These are phyloP conservation scores for Neofusicoccum sp. DNA, from an alignment of 2,329 filamentous ascomycete species.

Conservation along the genomic window DNA sequence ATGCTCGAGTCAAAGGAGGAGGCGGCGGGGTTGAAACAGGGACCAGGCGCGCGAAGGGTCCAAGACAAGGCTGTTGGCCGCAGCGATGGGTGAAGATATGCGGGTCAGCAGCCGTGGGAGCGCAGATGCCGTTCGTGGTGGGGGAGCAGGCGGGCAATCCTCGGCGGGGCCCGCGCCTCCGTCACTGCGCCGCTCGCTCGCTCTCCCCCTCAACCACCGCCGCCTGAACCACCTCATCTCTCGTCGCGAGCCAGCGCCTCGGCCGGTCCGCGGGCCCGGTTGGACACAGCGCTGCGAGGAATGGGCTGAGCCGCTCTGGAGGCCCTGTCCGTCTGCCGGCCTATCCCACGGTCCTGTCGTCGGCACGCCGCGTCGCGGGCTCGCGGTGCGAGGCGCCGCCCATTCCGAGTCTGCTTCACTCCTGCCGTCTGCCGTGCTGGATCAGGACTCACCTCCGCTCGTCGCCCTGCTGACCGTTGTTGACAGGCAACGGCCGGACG, in stretches of 20 bases:
- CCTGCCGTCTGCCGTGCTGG: too few species aligned
- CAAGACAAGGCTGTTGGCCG: not conserved
- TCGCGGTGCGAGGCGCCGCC: not conserved
- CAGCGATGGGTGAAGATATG: conserved; percentile 6
- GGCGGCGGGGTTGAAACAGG: not conserved
- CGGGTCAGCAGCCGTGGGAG: not conserved
- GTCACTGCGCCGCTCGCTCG: not conserved
- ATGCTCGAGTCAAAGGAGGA: not conserved
- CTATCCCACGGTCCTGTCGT: not conserved
- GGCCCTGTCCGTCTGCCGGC: not conserved
- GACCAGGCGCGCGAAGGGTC: conserved; percentile 5
- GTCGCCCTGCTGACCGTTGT: conserved; percentile 5
- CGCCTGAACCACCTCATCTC: not conserved
- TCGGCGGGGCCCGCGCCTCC: not conserved
- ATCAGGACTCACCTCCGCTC: not conserved
- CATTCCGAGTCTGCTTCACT: not conserved
- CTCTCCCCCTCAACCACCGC: not conserved
- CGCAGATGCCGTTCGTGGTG: not conserved
- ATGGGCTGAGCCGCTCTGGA: not conserved
- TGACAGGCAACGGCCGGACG: conserved; percentile 9
- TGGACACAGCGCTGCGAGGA: not conserved
- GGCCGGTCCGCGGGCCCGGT: not conserved
- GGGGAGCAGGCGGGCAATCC: not conserved
- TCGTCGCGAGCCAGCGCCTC: not conserved
- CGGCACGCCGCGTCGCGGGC: too few species aligned